Conservation (phyloP, 1,284 basidiomycete genomes). For the Takashimella tepidaria region DNA sequence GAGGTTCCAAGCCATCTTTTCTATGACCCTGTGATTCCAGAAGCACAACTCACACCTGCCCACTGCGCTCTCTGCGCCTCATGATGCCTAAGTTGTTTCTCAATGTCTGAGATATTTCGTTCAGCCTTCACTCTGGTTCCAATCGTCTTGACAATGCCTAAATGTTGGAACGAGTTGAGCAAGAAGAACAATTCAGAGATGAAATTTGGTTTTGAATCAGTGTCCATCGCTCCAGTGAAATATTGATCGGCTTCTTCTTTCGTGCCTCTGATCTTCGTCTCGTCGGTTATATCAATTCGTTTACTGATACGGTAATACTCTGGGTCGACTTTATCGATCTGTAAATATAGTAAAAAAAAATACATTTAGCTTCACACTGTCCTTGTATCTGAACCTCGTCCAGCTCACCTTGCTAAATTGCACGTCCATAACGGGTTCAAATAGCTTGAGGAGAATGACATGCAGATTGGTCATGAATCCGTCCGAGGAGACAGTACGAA, state of each 20-base stretch:
- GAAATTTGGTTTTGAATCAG: conserved; percentile 60
- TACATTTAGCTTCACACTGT: background rate
- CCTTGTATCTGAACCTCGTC: no score
- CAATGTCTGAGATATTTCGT: conserved; percentile 69
- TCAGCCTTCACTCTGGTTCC: conserved; percentile 64
- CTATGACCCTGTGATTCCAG: no score
- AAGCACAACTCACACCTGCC: conserved; percentile 55
- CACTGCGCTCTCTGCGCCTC: conserved; percentile 65
- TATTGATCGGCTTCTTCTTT: conserved; percentile 71
- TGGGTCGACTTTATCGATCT: conserved; percentile 89
- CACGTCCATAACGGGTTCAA: conserved; percentile 96
- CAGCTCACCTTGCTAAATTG: conserved; percentile 71
- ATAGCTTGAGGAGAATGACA: conserved; percentile 73
- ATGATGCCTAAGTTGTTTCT: conserved; percentile 69
- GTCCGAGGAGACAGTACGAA: conserved; percentile 79
- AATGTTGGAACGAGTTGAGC: conserved; percentile 74
- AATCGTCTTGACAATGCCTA: conserved; percentile 75
- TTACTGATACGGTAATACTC: conserved; percentile 68
- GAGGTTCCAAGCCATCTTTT: no score
- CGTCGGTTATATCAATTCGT: conserved; percentile 71
- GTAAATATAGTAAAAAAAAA: no score
- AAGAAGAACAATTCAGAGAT: conserved; percentile 95
- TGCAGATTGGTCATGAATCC: conserved; percentile 92
- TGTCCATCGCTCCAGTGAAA: conserved; percentile 54
- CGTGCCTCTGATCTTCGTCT: conserved; percentile 86